phyloP scores from a whole-genome alignment of 2,329 filamentous ascomycete genomes.

The Pseudocercospora pini-densiflorae region DNA sequence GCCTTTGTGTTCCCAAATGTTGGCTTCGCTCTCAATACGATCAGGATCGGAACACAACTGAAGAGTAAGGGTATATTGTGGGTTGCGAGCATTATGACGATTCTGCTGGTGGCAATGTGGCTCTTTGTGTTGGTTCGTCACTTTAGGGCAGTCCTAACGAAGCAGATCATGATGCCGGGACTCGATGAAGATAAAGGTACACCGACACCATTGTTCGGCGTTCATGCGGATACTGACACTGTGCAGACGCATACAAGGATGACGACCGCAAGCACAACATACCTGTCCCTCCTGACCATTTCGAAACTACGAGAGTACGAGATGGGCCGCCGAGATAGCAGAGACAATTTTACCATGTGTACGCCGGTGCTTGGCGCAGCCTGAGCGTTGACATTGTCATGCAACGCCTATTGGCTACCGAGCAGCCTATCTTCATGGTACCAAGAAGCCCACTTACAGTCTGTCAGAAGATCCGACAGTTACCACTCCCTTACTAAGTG shows the following conservation, averaged over 20 bases:
- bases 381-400: too few relatives aligned
- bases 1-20: slow-evolving; percentile 70
- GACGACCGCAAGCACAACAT: slow-evolving; percentile 18
- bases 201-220: neutral
- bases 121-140: slow-evolving; percentile 55
- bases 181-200: slow-evolving; percentile 62
- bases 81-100: slow-evolving; percentile 60
- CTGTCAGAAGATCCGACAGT: too few relatives aligned
- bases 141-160: slow-evolving; percentile 54
- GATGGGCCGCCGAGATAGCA: too few relatives aligned
- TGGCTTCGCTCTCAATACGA: slow-evolving; percentile 64
- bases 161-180: slow-evolving; percentile 62
- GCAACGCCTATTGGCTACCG: too few relatives aligned
- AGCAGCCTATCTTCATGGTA: too few relatives aligned
- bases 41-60: slow-evolving; percentile 58
- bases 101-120: slow-evolving; percentile 61
- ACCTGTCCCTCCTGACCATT: slow-evolving; percentile 9
- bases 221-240: neutral
- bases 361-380: too few relatives aligned
- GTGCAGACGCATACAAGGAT: slow-evolving; percentile 11
- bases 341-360: too few relatives aligned
- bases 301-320: too few relatives aligned
- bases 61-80: slow-evolving; percentile 58
- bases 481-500: too few relatives aligned
- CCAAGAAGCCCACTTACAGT: too few relatives aligned